phyloP scores from a whole-genome alignment of 306 rosid species.

The Crotalaria pallida region DNA sequence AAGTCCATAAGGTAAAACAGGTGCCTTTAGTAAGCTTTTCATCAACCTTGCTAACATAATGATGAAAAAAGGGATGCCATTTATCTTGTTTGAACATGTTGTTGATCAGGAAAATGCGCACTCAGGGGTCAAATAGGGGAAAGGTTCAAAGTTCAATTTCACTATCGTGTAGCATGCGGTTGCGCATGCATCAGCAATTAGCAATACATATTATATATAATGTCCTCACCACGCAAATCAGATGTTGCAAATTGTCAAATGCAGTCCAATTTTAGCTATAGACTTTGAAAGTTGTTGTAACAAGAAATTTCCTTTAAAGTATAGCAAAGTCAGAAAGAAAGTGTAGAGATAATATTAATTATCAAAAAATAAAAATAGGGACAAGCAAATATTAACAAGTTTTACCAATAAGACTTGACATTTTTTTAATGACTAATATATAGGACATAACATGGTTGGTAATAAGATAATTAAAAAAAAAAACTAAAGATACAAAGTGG shows the following conservation, averaged over 20 bases:
- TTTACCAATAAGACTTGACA: no score
- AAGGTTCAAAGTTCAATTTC: constrained; percentile 24
- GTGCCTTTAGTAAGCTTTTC: constrained; percentile 23
- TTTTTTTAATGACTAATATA: no score
- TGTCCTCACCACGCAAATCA: constrained; percentile 13
- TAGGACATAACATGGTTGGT: no score
- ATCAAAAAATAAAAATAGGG: neutral
- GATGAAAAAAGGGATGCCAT: constrained; percentile 24
- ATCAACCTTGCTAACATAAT: constrained; percentile 24
- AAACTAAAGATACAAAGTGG: no score
- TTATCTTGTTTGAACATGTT: constrained; percentile 16
- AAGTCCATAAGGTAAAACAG: constrained; percentile 33
- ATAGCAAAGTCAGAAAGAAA: neutral
- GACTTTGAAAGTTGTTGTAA: neutral
- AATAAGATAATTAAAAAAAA: no score
- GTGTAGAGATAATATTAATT: neutral
- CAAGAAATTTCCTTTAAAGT: neutral
- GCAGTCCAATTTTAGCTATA: neutral
- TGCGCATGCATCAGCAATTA: constrained; percentile 38
- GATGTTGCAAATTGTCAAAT: constrained; percentile 4
- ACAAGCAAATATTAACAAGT: neutral
- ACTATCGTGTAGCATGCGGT: constrained; percentile 28
- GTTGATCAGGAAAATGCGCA: constrained; percentile 46
- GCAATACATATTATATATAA: constrained; percentile 22
- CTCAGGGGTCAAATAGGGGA: constrained; percentile 36